Conservation (phyloP, 805 yeast species). For the Suhomyces sp. region DNA sequence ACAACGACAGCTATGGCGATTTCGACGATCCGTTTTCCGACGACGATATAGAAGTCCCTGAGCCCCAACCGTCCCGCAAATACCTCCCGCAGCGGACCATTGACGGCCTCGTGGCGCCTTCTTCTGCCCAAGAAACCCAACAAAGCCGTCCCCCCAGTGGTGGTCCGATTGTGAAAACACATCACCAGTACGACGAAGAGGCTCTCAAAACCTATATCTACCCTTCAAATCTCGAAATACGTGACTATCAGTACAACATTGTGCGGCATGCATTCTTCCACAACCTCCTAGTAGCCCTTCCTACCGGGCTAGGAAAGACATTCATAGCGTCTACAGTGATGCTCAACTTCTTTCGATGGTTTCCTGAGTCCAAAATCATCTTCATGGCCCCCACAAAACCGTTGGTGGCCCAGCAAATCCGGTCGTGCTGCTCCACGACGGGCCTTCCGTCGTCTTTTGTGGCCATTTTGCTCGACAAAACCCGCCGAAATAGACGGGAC, state of each 20-base stretch:
- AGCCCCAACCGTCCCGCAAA: background rate
- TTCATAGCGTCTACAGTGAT: constrained; percentile 93
- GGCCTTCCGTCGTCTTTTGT: constrained; percentile 77
- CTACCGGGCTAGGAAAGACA: constrained; percentile 97
- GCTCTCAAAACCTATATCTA: constrained; percentile 53
- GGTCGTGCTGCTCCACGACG: constrained; percentile 83
- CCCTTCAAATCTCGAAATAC: constrained; percentile 77
- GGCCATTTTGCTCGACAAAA: constrained; percentile 70
- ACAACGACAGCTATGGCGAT: background rate
- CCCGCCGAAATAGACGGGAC: constrained; percentile 55
- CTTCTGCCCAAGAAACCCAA: background rate
- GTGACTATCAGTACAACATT: constrained; percentile 88
- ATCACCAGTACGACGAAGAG: constrained; percentile 6
- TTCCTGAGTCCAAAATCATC: constrained; percentile 69
- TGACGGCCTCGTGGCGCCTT: background rate
- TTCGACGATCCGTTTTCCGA: constrained; percentile 9
- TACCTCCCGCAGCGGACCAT: constrained; percentile 2
- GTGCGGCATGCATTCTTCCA: constrained; percentile 67
- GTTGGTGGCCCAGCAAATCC: constrained; percentile 91
- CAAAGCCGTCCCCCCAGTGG: background rate
- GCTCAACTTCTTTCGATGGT: constrained; percentile 88
- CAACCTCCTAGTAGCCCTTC: constrained; percentile 84
- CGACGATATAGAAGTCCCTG: constrained; percentile 3
- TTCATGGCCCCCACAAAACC: constrained; percentile 98
- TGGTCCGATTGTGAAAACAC: constrained; percentile 4